Conservation (phyloP, 495 filamentous ascomycete species). For the Talaromyces wortmannii region DNA sequence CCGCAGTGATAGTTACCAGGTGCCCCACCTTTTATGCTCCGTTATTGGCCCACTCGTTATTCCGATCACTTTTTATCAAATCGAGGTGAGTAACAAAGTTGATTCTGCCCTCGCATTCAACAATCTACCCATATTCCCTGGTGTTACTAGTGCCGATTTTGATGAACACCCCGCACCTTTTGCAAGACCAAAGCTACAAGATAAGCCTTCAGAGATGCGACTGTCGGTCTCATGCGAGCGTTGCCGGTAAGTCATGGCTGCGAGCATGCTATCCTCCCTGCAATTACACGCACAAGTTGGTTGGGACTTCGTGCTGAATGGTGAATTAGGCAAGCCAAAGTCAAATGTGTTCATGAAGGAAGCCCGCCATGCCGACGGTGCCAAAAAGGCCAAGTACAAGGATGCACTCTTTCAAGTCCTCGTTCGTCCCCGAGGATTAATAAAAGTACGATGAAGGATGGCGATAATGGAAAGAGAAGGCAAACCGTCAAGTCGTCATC, state of each 20-base stretch:
- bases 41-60: too few relatives aligned
- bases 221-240: conserved; percentile 36
- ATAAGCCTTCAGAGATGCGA: conserved; percentile 16
- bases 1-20: too few relatives aligned
- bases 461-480: conserved; percentile 6
- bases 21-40: too few relatives aligned
- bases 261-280: not conserved
- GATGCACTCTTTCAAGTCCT: conserved; percentile 28
- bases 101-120: too few relatives aligned
- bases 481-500: not conserved
- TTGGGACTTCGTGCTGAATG: too few relatives aligned
- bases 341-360: conserved; percentile 36
- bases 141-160: too few relatives aligned
- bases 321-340: conserved; percentile 26
- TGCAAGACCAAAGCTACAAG: not conserved
- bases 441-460: conserved; percentile 8
- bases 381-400: conserved; percentile 13
- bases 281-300: not conserved
- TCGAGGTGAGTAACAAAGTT: too few relatives aligned
- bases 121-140: too few relatives aligned
- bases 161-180: too few relatives aligned
- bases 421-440: conserved; percentile 7
- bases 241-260: conserved; percentile 22
- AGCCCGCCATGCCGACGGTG: conserved; percentile 33
- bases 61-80: too few relatives aligned